phyloP scores from a whole-genome alignment of 2,329 filamentous ascomycete species.

The Hirsutella minnesotensis region DNA sequence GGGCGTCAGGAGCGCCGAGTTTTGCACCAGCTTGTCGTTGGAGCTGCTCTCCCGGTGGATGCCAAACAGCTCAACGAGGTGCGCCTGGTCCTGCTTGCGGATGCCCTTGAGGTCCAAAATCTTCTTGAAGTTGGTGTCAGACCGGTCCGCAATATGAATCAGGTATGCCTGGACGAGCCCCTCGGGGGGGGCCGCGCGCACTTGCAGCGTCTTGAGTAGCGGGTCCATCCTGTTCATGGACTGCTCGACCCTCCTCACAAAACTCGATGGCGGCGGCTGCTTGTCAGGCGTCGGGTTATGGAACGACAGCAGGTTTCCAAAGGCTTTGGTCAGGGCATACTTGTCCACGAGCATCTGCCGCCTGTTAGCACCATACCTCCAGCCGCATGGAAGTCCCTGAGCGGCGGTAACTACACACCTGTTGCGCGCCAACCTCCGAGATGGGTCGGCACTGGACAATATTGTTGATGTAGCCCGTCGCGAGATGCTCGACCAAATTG shows the following conservation, averaged over 20 bases:
- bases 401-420: conserved; percentile 35
- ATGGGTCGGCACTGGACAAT: conserved; percentile 85
- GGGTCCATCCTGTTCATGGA: conserved; percentile 82
- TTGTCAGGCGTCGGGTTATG: conserved; percentile 34
- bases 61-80: conserved; percentile 75
- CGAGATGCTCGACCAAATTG: conserved; percentile 82
- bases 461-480: conserved; percentile 66
- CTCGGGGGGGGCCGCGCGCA: conserved; percentile 81
- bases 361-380: neutral
- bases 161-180: conserved; percentile 94
- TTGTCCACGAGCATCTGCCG: conserved; percentile 85
- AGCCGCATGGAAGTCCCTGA: no score
- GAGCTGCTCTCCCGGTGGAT: conserved; percentile 66
- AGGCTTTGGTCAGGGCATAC: conserved; percentile 74
- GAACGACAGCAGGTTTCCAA: conserved; percentile 58
- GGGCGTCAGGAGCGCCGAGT: conserved; percentile 58
- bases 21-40: conserved; percentile 58
- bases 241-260: conserved; percentile 74
- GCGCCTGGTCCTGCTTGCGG: conserved; percentile 66
- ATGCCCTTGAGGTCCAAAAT: conserved; percentile 93
- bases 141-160: conserved; percentile 90
- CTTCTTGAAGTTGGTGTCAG: conserved; percentile 90
- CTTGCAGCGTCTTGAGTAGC: conserved; percentile 91
- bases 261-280: conserved; percentile 42
- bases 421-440: conserved; percentile 87